Evolutionary conservation across 768 basidiomycete genomes (phyloP), one percentile per base, ranked within the genome.

Genomic region (Kwoniella heveanensis): DNA sequence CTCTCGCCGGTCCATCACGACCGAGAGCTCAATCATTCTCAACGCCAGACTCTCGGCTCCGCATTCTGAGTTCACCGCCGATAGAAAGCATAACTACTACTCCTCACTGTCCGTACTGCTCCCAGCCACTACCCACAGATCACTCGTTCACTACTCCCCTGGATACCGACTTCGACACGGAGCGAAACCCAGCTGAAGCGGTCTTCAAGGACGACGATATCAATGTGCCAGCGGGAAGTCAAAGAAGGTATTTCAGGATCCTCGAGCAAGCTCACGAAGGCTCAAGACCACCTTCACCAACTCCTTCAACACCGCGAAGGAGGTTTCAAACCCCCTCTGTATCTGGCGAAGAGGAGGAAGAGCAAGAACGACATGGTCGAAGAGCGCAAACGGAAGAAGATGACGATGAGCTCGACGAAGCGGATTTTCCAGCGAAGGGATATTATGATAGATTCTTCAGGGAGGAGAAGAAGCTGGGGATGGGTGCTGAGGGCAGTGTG

Each of bases 401-500:
- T 19, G 66, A 65, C 5, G 66, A 63, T 44, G 54, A 63, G 13
- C 51, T 61, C 15, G 67, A 59, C 21, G 57, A 61, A 36, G 47
- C 50, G 19, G 65, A 66, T 37, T 22, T 73, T n/a, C 73, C 76
- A 17, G 91, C 92, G 0, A 88, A 92, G 57, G 93, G 93, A 0
- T 97, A 97, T 77, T 95, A 94, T 81, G 86, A 88, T 68, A 85
- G 90, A 0, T 98, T 95, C 82, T 98, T 98, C 74, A 86, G 88
- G 61, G 93, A 96, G 72, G 91, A 94, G 68, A 87, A 85, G 65
- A 85, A 88, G 62, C 83, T 98, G 6, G 94, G 94, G 0, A 94
- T 96, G 91, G 94, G 94, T 47, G 93, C 93, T 0, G 92, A 92
- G 72, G 94, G 95, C 1, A 89, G 84, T 25, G 94, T 98, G 0